Percentiles rank a stretch among this genome's conserved stretches.
Evolutionary conservation across 352 stramenopile species (phyloP).

Genomic region (Phytophthora pinifolia): DNA sequence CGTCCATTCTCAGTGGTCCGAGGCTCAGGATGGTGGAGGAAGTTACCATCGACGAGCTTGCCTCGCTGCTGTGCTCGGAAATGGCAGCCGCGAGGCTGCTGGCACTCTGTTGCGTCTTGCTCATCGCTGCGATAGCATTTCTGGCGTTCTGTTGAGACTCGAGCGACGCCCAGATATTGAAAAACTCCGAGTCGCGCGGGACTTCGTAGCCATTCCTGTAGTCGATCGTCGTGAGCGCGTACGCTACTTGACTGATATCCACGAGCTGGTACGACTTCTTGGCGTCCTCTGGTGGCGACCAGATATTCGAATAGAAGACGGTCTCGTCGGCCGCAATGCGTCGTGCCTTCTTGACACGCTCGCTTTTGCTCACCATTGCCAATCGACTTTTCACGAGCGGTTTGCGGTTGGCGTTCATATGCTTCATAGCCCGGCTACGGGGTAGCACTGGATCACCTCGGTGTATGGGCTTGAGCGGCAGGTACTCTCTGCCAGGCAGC

Average conservation of each 20-base stretch:
- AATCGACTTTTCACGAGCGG: conserved; percentile 60
- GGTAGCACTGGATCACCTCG: conserved; percentile 25
- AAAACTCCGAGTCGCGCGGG: conserved; percentile 26
- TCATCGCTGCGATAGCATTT: conserved; percentile 18
- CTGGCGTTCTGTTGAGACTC: conserved; percentile 29
- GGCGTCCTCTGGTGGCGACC: conserved; percentile 31
- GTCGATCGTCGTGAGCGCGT: conserved; percentile 75
- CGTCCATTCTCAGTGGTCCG: conserved; percentile 30
- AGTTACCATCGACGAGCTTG: conserved; percentile 22
- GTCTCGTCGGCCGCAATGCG: conserved; percentile 53
- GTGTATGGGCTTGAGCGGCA: conserved; percentile 19
- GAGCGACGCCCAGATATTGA: conserved; percentile 58
- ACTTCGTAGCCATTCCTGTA: conserved; percentile 68
- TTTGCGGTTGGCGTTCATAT: conserved; percentile 35
- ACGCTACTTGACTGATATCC: conserved; percentile 77
- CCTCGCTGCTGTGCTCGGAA: conserved; percentile 45
- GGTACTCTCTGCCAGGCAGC: conserved; percentile 33
- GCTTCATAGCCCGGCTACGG: conserved; percentile 24
- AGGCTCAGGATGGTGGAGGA: conserved; percentile 23
- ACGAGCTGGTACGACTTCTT: conserved; percentile 48
- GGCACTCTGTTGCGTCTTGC: conserved; percentile 28
- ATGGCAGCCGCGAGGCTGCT: conserved; percentile 37
- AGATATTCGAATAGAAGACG: conserved; percentile 87
- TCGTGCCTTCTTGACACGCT: conserved; percentile 44
- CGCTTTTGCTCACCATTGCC: conserved; percentile 36